Percentiles rank a stretch among this genome's conserved stretches.
Conservation (phyloP, 2,329 filamentous ascomycete species). For the Cryphonectria nitschkei region DNA sequence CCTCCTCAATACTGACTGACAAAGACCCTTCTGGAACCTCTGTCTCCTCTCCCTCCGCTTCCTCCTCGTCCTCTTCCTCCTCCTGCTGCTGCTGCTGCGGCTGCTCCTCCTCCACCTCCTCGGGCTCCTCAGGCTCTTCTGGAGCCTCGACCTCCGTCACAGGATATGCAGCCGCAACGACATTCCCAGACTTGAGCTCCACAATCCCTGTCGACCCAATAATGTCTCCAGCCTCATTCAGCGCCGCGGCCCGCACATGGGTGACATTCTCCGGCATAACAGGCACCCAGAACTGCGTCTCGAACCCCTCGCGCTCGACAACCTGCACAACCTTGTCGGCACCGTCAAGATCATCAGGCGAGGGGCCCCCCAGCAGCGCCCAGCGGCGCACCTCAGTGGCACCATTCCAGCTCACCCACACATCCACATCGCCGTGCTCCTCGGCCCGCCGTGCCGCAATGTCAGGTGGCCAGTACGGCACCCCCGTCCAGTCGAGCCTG, state of each 20-base stretch:
- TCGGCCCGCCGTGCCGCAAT: constrained; percentile 29
- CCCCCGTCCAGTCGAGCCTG: constrained; percentile 35
- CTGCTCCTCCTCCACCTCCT: not conserved
- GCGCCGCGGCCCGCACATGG: constrained; percentile 27
- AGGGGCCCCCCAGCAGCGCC: constrained; percentile 9
- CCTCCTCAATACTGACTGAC: not conserved
- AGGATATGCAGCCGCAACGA: not conserved
- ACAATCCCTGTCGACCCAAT: constrained; percentile 29
- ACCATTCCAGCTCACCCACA: constrained; percentile 40
- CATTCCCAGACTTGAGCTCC: constrained; percentile 10
- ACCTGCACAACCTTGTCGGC: not conserved
- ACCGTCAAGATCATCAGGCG: constrained; percentile 1
- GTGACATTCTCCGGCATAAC: not conserved
- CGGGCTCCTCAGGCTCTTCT: not conserved
- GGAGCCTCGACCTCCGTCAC: constrained; percentile 4
- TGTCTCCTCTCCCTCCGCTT: not conserved
- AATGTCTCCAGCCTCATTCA: constrained; percentile 24
- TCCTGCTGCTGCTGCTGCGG: not conserved
- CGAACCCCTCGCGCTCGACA: not conserved
- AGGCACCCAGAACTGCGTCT: constrained; percentile 12
- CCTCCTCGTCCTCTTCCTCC: not conserved
- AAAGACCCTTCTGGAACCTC: not conserved
- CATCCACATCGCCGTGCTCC: constrained; percentile 31
- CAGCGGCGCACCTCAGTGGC: constrained; percentile 36
- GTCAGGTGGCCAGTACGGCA: constrained; percentile 32